Conservation (phyloP, 2,329 filamentous ascomycete species). For the Paradendryphiella salina region DNA sequence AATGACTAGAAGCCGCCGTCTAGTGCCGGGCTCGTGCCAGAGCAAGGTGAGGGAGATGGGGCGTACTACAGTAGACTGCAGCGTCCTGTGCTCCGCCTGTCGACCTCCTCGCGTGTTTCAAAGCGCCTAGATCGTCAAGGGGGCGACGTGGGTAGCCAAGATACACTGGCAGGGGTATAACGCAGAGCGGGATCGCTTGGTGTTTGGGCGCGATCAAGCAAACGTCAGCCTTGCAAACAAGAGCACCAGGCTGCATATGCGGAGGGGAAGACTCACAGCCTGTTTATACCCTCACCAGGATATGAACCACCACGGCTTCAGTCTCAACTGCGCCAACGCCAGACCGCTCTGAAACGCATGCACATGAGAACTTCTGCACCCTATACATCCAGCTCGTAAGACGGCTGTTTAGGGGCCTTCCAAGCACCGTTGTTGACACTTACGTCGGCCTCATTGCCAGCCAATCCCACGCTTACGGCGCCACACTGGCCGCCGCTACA, state of each 20-base stretch:
- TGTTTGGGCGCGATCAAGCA: neutral
- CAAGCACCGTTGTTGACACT: neutral
- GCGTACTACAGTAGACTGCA: conserved; percentile 11
- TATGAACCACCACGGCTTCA: no score
- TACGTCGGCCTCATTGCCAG: neutral
- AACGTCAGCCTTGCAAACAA: conserved; percentile 9
- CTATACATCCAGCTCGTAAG: conserved; percentile 23
- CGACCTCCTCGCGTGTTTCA: conserved; percentile 29
- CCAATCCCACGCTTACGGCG: conserved; percentile 5
- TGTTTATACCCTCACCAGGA: no score
- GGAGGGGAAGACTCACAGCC: no score
- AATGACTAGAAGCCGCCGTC: neutral
- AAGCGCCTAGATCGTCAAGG: conserved; percentile 31
- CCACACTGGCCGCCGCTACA: conserved; percentile 11
- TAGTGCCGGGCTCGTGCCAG: neutral
- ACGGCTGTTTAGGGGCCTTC: conserved; percentile 10
- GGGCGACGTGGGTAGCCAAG: conserved; percentile 23
- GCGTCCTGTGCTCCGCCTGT: conserved; percentile 22
- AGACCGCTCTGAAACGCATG: conserved; percentile 20
- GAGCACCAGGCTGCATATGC: no score
- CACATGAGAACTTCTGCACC: conserved; percentile 18
- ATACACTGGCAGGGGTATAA: conserved; percentile 20
- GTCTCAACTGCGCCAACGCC: no score
- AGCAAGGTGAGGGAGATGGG: conserved; percentile 6
- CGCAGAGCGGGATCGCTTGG: conserved; percentile 7